Base-by-base conservation (phyloP, 2,329 filamentous ascomycete genomes). In the Periconia sp. region DNA sequence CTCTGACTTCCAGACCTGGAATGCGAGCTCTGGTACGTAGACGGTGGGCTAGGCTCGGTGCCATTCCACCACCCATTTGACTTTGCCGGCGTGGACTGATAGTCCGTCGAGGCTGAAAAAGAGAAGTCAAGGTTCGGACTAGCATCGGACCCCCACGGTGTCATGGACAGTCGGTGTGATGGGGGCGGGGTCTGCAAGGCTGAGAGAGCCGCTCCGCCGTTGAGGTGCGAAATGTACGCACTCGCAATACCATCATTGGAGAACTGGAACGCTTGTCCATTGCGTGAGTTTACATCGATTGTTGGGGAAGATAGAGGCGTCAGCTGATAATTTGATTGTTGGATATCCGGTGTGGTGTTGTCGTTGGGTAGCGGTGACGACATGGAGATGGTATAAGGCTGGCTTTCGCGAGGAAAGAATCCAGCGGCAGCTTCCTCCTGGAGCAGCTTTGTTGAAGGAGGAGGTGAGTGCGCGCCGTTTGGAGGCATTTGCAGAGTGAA, bases 401-500 rank as follows among this genome's bases (percentile, higher is more conserved):
- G 56, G 9, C 48, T 36, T 19, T 46, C 45, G 30, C 48, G 50
- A n/a, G 51, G 29, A 23, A 56, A 56, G 41, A 65, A 55, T 2
- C 50, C 50, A 36, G 57, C 52, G 19, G 46, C 44, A 19, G 48
- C 46, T 19, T 64, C 57, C n/a, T 60, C 46, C 18, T 67, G 60
- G 8, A 43, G 12, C n/a, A 60, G 23, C 32, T 61, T 66, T 4
- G 51, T 50, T 1, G 65, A 62, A 5, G 53, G 51, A 4, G 62
- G 59, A 16, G 64, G 62, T 4, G 66, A 65, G 12, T 49, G 42
- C 11, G 63, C 50, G 8, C 40, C 47, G 31, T 61, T 54, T n/a
- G 52, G 46, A 9, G 75, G 68, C 50, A 72, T 63, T 34, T 77
- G 73, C 30, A 81, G 64, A 47, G 72, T 72, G 57, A 81, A 80